Conservation (phyloP, 139 green algal species). For the Asterochloris sp. region DNA sequence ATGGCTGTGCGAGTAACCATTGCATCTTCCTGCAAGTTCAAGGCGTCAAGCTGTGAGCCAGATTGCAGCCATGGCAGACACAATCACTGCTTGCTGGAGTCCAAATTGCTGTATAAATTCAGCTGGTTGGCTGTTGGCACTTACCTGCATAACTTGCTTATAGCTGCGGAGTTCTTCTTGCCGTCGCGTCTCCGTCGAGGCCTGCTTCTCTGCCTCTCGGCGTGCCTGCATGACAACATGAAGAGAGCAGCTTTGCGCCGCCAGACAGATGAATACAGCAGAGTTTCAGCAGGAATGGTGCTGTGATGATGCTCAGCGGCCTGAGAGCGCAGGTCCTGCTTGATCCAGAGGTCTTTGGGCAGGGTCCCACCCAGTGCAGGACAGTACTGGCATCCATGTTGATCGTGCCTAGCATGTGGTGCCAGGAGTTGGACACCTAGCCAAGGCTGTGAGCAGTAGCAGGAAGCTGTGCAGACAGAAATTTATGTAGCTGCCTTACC, state of each 20-base stretch:
- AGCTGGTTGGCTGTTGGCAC: not conserved
- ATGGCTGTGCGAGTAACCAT: constrained; percentile 85
- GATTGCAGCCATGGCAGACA: not conserved
- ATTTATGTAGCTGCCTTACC: not conserved
- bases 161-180: constrained; percentile 76
- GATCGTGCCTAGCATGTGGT: too few relatives aligned
- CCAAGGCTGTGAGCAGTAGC: too few relatives aligned
- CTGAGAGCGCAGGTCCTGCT: not conserved
- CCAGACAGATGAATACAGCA: not conserved
- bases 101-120: not conserved
- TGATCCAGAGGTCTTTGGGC: not conserved
- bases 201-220: constrained; percentile 57
- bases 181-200: constrained; percentile 59
- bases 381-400: not conserved
- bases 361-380: not conserved
- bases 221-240: constrained; percentile 24
- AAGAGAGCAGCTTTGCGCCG: not conserved
- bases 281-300: not conserved
- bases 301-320: not conserved
- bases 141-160: constrained; percentile 69
- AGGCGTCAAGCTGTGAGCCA: not conserved
- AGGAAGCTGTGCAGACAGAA: not conserved
- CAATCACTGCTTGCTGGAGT: not conserved
- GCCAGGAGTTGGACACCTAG: too few relatives aligned
- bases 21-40: constrained; percentile 56